These are phyloP conservation scores for Discostella stelligeroides DNA, from an alignment of 108 stramenopile species.

Conservation along the genomic window DNA sequence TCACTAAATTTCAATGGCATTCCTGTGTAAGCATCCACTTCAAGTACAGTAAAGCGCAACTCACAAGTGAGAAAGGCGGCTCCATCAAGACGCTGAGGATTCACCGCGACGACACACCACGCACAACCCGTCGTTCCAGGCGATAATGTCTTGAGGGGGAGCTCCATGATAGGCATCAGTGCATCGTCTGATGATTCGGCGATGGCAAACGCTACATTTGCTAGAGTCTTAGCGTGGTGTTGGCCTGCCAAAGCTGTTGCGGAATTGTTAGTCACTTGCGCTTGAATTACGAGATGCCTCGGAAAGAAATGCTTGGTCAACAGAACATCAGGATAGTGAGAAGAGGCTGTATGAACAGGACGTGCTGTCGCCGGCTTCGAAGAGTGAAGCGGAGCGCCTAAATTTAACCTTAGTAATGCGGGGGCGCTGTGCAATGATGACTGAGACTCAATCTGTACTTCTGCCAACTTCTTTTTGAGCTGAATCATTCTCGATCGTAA, in stretches of 20 bases:
- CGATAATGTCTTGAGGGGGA: conserved; percentile 78
- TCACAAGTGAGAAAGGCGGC: conserved; percentile 83
- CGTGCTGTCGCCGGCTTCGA: conserved; percentile 79
- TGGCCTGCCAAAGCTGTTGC: conserved; percentile 22
- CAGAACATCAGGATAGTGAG: conserved; percentile 82
- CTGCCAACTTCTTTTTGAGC: conserved; percentile 78
- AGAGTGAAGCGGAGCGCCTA: conserved; percentile 79
- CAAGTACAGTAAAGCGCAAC: conserved; percentile 78
- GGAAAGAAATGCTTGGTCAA: conserved; percentile 87
- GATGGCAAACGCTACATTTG: conserved; percentile 84
- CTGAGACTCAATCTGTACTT: conserved; percentile 82
- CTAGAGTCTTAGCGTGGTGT: conserved; percentile 53
- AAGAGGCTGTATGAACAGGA: conserved; percentile 64
- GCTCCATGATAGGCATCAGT: conserved; percentile 63
- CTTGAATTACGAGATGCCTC: conserved; percentile 84
- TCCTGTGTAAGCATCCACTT: conserved; percentile 67
- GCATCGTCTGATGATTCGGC: conserved; percentile 93
- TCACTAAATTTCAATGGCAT: conserved; percentile 57
- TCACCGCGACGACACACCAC: conserved; percentile 82
- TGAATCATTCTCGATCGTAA: conserved; percentile 70
- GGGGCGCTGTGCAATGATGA: conserved; percentile 73
- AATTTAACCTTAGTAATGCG: conserved; percentile 61
- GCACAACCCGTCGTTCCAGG: conserved; percentile 65
- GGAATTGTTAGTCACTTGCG: conserved; percentile 68
- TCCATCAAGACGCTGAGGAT: conserved; percentile 80